Conservation (phyloP, 2,329 filamentous ascomycete genomes). For the Apiospora aurea region DNA sequence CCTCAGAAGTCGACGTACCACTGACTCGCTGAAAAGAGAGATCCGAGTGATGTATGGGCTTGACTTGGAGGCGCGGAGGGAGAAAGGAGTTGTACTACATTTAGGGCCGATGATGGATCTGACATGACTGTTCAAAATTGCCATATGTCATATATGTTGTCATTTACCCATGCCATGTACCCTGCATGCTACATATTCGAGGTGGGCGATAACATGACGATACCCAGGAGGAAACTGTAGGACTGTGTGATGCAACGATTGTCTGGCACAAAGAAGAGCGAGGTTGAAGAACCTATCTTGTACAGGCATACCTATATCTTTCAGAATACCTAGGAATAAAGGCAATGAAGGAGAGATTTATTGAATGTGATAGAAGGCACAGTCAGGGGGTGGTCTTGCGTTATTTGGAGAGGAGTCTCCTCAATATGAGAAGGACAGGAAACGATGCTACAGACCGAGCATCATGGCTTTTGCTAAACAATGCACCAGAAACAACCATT, state of each 20-base stretch:
- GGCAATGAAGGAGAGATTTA: neutral
- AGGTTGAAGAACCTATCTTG: neutral
- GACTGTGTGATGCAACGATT: neutral
- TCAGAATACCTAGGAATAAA: neutral
- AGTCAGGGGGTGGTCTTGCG: neutral
- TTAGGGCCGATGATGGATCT: neutral
- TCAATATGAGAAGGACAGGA: neutral
- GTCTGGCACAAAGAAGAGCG: neutral
- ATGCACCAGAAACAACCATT: neutral
- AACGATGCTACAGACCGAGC: neutral
- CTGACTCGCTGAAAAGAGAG: neutral
- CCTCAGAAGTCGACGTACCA: slow-evolving; percentile 14
- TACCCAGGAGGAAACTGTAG: neutral
- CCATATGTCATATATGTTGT: neutral
- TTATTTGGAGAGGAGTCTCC: no score
- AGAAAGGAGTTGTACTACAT: neutral
- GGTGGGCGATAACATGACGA: neutral
- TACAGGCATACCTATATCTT: neutral
- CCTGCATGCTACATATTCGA: no score
- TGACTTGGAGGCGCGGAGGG: neutral
- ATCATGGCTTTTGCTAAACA: neutral
- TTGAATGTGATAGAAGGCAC: neutral
- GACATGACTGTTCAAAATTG: neutral
- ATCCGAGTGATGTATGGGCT: neutral
- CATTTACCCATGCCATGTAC: neutral